Evolutionary conservation across 345 rosid species (phyloP), one percentile per base, ranked within the genome.

Genomic region (Eucalyptus regnans): DNA sequence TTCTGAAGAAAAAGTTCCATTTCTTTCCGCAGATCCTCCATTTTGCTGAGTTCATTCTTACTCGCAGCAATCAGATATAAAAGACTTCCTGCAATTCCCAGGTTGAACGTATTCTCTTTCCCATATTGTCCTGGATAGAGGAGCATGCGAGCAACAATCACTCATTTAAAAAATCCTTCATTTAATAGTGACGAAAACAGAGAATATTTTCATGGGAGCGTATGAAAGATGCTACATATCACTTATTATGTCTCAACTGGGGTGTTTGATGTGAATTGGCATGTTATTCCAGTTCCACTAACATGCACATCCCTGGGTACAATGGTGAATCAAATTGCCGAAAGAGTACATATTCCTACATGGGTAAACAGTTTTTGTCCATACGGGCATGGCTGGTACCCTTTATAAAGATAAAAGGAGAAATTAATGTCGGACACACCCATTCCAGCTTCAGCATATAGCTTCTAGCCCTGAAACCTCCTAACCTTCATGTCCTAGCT

Each of bases 41-140:
- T 91, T 89, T 93, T 95, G 89, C 91, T 88, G 64, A 94, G 95
- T 90, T 97, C 99, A 66, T 89, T 93, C 90, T 92, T 95, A 90
- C 95, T 91, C 1, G 94, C 92, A 37, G 92, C 94, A 66, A 95
- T 88, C 31, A 96, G 86, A 90, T 92, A 93, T 33, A 96, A 56
- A 31, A 97, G 93, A 90, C 91, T 92, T 86, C 92, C 93, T 50
- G 94, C 95, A 33, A 92, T 86, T 89, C 97, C 97, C 86, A 94
- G n/a, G 83, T 92, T 94, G 80, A 95, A 90, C 87, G 91, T 64
- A 41, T 86, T 50, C 25, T 91, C 97, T 10, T 80, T 91, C 88
- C 89, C 86, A 54, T 86, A 18, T 46, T 41, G 23, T 50, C 87
- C 89, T 88, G 87, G 37, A 58, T 31, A 54, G 58, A 88, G 50